phyloP scores from a whole-genome alignment of 2,329 filamentous ascomycete genomes.

The Chaetomiaceae sp. region DNA sequence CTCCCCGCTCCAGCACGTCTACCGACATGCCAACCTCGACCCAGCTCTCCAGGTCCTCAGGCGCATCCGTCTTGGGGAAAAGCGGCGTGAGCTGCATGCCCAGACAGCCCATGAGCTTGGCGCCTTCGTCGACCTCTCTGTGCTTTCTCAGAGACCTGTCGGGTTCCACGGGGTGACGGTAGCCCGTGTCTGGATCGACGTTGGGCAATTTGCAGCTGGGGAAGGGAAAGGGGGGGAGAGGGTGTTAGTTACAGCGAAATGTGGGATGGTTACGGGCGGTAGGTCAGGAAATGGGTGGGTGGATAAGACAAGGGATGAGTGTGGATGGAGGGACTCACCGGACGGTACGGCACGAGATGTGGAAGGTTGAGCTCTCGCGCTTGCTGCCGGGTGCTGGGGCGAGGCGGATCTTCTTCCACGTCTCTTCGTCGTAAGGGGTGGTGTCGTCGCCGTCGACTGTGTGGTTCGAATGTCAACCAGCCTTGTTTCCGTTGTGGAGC shows the following conservation, averaged over 20 bases:
- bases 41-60: slow-evolving; percentile 37
- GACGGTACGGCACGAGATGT: slow-evolving; percentile 60
- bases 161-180: slow-evolving; percentile 51
- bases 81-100: slow-evolving; percentile 63
- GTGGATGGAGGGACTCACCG: slow-evolving; percentile 40
- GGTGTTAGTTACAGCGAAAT: background rate
- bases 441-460: slow-evolving; percentile 18
- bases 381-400: slow-evolving; percentile 45
- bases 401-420: slow-evolving; percentile 59
- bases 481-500: too few species aligned
- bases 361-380: slow-evolving; percentile 39
- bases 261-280: too few species aligned
- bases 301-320: background rate
- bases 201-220: slow-evolving; percentile 64
- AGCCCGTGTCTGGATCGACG: slow-evolving; percentile 58
- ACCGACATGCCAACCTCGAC: slow-evolving; percentile 54
- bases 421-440: slow-evolving; percentile 64
- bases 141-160: slow-evolving; percentile 54
- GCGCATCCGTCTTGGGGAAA: slow-evolving; percentile 33
- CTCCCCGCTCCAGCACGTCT: slow-evolving; percentile 42
- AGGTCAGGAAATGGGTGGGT: too few species aligned
- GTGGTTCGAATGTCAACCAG: too few species aligned
- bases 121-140: slow-evolving; percentile 57
- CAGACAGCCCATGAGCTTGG: slow-evolving; percentile 51
- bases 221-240: too few species aligned